These are phyloP conservation scores for Erigeron philadelphicus DNA, from an alignment of 140 eudicot species.

Conservation along the genomic window DNA sequence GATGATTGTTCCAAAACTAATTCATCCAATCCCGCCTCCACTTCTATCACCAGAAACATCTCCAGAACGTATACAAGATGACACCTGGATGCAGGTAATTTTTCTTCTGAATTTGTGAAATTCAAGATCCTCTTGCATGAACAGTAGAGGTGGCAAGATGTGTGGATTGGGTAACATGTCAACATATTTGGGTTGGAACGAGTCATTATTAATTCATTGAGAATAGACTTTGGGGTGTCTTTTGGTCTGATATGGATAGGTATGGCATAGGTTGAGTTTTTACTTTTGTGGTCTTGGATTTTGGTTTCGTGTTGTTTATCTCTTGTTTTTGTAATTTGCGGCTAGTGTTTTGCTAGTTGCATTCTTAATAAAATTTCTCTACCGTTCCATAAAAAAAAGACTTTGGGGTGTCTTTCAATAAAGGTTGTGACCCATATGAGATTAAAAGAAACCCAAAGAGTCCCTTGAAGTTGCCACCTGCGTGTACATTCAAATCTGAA, in stretches of 20 bases:
- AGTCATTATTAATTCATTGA: background rate
- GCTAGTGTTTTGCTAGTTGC: too few relatives aligned
- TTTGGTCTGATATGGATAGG: too few relatives aligned
- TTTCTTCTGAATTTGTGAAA: background rate
- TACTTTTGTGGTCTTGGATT: too few relatives aligned
- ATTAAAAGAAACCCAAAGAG: background rate
- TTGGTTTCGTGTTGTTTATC: too few relatives aligned
- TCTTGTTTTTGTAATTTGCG: too few relatives aligned
- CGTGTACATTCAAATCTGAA: background rate
- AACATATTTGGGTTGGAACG: background rate
- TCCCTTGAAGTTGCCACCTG: background rate
- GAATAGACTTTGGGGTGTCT: background rate
- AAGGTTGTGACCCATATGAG: background rate
- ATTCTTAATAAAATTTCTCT: too few relatives aligned
- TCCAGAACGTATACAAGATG: constrained; percentile 68
- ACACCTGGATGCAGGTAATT: constrained; percentile 89
- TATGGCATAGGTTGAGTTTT: too few relatives aligned
- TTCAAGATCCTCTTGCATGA: background rate
- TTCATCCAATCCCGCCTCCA: constrained; percentile 95
- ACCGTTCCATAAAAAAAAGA: too few relatives aligned
- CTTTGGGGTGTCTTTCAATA: background rate
- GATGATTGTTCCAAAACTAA: constrained; percentile 82
- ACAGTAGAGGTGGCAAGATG: background rate
- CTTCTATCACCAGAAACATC: constrained; percentile 74
- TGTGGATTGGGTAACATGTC: background rate